These are phyloP conservation scores for Phoenix roebelenii DNA, from an alignment of 176 grass and related monocot species.

Conservation along the genomic window DNA sequence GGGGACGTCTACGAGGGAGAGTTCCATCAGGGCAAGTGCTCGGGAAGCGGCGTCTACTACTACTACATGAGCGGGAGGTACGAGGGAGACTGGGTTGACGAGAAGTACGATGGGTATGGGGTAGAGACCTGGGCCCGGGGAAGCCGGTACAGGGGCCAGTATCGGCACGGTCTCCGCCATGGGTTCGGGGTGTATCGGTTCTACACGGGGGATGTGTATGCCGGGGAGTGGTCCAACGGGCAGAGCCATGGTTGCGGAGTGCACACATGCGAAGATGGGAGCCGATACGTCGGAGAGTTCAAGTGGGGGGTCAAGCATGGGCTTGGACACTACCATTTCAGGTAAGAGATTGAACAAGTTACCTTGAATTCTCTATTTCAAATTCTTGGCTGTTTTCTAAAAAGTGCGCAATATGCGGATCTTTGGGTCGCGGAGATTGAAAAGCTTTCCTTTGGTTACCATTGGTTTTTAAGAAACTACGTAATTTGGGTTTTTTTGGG, in stretches of 20 bases:
- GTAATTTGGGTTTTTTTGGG: too few species aligned
- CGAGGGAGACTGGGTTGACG: conserved; percentile 85
- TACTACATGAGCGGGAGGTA: conserved; percentile 99
- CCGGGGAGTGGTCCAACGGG: conserved; percentile 94
- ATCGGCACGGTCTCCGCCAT: conserved; percentile 79
- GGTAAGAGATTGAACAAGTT: conserved; percentile 27
- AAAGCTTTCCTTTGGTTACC: too few species aligned
- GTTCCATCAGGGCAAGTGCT: conserved; percentile 63
- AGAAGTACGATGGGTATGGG: conserved; percentile 84
- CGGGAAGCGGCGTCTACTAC: conserved; percentile 91
- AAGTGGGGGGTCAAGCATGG: conserved; percentile 97
- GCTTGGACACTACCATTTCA: conserved; percentile 98
- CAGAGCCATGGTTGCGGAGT: conserved; percentile 89
- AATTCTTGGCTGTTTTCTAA: too few species aligned
- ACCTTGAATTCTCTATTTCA: too few species aligned
- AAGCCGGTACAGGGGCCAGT: conserved; percentile 88
- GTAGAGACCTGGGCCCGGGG: conserved; percentile 98
- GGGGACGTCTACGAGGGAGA: conserved; percentile 95
- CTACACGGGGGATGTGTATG: conserved; percentile 90
- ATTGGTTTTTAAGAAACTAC: too few species aligned
- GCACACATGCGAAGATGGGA: conserved; percentile 96
- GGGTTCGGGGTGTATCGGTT: conserved; percentile 92
- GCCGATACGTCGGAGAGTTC: conserved; percentile 91
- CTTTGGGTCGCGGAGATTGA: too few species aligned
- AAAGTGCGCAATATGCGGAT: too few species aligned